A percentile compares a stretch with the other conserved stretches of the same genome.
phyloP scores from a whole-genome alignment of 2,329 filamentous ascomycete genomes.

The Helotiales sp. region DNA sequence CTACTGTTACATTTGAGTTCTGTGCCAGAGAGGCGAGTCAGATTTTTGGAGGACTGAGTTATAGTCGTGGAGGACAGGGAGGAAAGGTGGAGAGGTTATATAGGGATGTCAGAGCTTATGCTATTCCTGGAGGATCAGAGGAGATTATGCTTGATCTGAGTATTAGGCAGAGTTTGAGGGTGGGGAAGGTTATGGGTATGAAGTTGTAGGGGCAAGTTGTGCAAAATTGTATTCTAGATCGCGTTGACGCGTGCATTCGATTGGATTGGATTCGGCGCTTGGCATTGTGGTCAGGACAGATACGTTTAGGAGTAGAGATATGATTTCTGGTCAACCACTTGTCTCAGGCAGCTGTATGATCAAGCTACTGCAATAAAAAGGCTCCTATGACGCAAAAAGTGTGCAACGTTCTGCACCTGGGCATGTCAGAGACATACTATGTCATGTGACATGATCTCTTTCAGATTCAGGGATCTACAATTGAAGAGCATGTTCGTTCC shows the following conservation, averaged over 20 bases:
- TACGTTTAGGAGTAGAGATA: background rate
- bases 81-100: constrained; percentile 94
- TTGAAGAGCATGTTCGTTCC: no score
- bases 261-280: background rate
- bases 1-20: constrained; percentile 94
- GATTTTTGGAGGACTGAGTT: constrained; percentile 94
- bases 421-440: no score
- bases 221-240: background rate
- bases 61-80: constrained; percentile 90
- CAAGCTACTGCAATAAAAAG: no score
- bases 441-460: no score
- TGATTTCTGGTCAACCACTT: no score
- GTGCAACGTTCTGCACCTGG: no score
- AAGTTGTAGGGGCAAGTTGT: constrained; percentile 62
- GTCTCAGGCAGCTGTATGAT: no score
- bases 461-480: no score
- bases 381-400: no score
- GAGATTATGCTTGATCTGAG: constrained; percentile 99
- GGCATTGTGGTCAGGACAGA: background rate
- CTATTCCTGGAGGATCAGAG: constrained; percentile 92
- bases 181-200: constrained; percentile 91
- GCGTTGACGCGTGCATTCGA: no score
- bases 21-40: constrained; percentile 95
- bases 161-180: constrained; percentile 85
- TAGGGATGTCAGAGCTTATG: constrained; percentile 92